Conservation (phyloP, 2,329 filamentous ascomycete species). For the Amauroascus verrucosus region DNA sequence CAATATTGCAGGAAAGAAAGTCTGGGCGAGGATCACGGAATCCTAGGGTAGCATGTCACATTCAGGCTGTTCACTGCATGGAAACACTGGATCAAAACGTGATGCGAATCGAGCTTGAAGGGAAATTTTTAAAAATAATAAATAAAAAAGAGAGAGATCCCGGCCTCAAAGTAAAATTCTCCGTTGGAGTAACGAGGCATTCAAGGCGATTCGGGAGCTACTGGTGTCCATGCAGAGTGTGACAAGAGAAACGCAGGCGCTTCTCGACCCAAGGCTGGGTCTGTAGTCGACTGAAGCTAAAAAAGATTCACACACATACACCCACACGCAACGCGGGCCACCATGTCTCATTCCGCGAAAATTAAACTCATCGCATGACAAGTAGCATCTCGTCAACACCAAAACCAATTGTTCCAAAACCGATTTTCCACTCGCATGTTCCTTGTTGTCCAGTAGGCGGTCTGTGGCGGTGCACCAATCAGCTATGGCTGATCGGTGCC, state of each 20-base stretch:
- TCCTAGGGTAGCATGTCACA: conserved; percentile 5
- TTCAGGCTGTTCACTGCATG: background rate
- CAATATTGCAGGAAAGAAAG: conserved; percentile 8
- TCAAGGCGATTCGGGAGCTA: background rate
- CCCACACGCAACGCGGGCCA: background rate
- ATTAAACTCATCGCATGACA: background rate
- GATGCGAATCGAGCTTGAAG: background rate
- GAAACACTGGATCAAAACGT: background rate
- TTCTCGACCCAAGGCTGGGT: background rate
- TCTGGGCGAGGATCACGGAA: conserved; percentile 7
- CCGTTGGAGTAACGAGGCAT: background rate
- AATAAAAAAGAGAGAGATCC: too few species aligned
- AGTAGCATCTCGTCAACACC: background rate
- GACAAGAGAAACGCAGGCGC: conserved; percentile 2
- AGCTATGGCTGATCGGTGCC: background rate
- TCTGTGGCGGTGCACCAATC: conserved; percentile 6
- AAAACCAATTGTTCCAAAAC: background rate
- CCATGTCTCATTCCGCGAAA: background rate
- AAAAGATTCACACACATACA: background rate
- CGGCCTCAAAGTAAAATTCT: background rate
- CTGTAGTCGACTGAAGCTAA: background rate
- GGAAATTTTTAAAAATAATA: too few species aligned
- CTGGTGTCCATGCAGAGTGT: background rate
- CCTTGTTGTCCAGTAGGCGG: background rate
- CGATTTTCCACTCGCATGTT: conserved; percentile 1